Evolutionary conservation across 2,329 filamentous ascomycete species (phyloP).

Genomic region (Pyrenophora teres): DNA sequence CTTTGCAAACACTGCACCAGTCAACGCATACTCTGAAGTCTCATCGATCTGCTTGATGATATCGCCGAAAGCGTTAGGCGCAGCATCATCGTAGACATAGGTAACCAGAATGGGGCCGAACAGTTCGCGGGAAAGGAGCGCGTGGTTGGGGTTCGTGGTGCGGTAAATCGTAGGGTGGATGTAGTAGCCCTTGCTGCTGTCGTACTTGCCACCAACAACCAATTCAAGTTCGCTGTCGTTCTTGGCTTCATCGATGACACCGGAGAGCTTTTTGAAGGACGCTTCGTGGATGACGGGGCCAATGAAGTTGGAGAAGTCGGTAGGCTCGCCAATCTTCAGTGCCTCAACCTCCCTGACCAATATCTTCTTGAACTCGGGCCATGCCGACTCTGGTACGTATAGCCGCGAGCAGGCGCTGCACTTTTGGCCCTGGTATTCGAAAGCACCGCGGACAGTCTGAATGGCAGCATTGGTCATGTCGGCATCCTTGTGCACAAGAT

Average conservation of each 20-base stretch:
- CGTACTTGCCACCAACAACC: conserved; percentile 75
- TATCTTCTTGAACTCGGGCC: conserved; percentile 70
- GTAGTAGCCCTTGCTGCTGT: conserved; percentile 79
- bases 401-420: conserved; percentile 82
- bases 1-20: conserved; percentile 74
- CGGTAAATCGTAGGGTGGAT: conserved; percentile 82
- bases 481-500: conserved; percentile 77
- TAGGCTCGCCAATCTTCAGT: conserved; percentile 72
- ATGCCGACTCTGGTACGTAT: conserved; percentile 77
- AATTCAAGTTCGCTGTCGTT: conserved; percentile 73
- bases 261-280: conserved; percentile 79
- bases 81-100: conserved; percentile 76
- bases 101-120: conserved; percentile 79
- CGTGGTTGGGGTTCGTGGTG: conserved; percentile 73
- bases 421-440: conserved; percentile 91
- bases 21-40: conserved; percentile 78
- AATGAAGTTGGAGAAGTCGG: conserved; percentile 77
- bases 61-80: conserved; percentile 60
- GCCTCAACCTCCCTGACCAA: conserved; percentile 70
- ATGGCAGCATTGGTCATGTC: conserved; percentile 78
- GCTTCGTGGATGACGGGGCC: conserved; percentile 83
- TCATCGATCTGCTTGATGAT: conserved; percentile 69
- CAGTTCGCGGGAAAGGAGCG: conserved; percentile 75
- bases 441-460: conserved; percentile 83
- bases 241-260: conserved; percentile 80